Evolutionary conservation across 257 asterid genomes (phyloP), one percentile per base, ranked within the genome.

Genomic region (Fraxinus excelsior): DNA sequence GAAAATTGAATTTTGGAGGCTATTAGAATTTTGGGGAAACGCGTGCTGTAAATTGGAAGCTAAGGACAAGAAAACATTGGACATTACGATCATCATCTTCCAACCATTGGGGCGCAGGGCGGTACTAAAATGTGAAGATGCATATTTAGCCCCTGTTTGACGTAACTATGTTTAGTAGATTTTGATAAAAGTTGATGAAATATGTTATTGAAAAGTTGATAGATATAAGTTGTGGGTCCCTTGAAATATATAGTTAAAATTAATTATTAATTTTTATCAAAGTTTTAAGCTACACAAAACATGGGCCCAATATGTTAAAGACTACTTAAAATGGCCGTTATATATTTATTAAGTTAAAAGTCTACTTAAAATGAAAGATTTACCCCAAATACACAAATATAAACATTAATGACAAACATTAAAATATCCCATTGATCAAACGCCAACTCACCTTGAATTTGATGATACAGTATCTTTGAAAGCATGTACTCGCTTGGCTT

Each of bases 401-500:
- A 1, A 21, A 5, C 32, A 7, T 21, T 60, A 60, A 9, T 21
- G 67, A 23, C 16, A 60, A 23, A 23, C 29, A 60, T 25, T n/a
- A 60, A 60, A 21, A 58, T 3, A 23, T 60, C 67, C 18, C 23
- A 60, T 8, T 25, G 34, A 23, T 62, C 68, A 62, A 62, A 25
- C 2, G 34, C 23, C 56, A 73, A 74, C 85, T 80, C 76, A 86
- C 98, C 98, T 96, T 44, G 78, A 70, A 51, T 86, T 74, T 67
- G 99, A 91, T 21, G 87, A 83, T 44, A 93, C 99, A 0, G 94
- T 80, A 75, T 96, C 97, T 84, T 88, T 93, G 87, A 96, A 96
- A 73, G 94, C 94, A 74, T 86, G 85, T 18, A 96, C 98, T 14
- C 99, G 97, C 60, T 88, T 91, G 81, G 97, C 97, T 85, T 96